Percentiles rank a stretch among this genome's conserved stretches.
phyloP scores from a whole-genome alignment of 768 basidiomycete genomes.

The Boletus eberwhitei region DNA sequence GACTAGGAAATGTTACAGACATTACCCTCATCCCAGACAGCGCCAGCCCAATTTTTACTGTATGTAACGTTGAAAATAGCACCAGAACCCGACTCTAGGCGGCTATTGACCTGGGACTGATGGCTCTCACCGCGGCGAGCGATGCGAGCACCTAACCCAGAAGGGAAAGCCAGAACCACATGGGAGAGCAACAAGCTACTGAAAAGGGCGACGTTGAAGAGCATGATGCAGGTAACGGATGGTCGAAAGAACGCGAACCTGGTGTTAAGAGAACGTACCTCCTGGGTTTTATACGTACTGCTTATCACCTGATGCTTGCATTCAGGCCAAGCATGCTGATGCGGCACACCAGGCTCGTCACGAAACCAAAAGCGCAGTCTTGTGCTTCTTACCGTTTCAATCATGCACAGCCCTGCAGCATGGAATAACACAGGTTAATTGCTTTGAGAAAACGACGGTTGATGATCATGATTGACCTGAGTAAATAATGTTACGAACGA shows the following conservation, averaged over 20 bases:
- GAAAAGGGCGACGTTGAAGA: not conserved
- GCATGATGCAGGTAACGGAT: not conserved
- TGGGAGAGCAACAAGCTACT: not conserved
- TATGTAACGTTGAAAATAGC: not conserved
- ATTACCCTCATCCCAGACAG: not conserved
- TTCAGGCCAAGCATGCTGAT: not conserved
- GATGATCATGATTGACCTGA: too few species aligned
- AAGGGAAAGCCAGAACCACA: not conserved
- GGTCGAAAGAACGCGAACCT: not conserved
- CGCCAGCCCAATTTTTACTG: constrained; percentile 8
- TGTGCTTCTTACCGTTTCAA: too few species aligned
- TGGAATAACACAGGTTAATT: too few species aligned
- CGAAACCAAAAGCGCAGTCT: too few species aligned
- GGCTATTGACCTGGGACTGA: not conserved
- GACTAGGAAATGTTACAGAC: not conserved
- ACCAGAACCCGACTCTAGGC: not conserved
- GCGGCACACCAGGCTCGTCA: not conserved
- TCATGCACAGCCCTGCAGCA: too few species aligned
- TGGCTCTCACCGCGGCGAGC: not conserved
- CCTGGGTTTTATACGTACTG: not conserved
- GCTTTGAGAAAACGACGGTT: too few species aligned
- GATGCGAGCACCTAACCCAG: not conserved
- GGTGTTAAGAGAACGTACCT: not conserved
- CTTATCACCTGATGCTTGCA: not conserved
- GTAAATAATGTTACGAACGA: too few species aligned